phyloP scores from a whole-genome alignment of 2,329 filamentous ascomycete species.

The Davidsoniella eucalypti region DNA sequence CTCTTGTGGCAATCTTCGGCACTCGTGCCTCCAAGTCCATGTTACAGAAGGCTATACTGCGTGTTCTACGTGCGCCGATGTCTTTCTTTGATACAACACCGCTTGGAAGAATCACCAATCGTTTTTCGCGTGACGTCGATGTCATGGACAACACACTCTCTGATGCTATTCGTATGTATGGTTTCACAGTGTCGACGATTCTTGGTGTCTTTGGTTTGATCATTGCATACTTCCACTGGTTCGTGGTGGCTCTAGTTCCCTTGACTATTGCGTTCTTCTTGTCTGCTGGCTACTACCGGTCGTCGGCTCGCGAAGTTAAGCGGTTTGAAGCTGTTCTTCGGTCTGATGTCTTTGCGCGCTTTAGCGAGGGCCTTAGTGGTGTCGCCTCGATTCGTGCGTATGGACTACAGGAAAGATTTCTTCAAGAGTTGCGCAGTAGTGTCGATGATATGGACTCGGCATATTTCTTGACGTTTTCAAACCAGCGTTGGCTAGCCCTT shows the following conservation, averaged over 20 bases:
- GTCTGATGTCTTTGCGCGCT: slow-evolving; percentile 77
- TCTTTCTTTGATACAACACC: slow-evolving; percentile 96
- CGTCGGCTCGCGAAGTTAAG: slow-evolving; percentile 87
- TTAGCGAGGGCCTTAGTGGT: slow-evolving; percentile 73
- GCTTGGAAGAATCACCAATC: slow-evolving; percentile 85
- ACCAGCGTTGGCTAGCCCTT: slow-evolving; percentile 82
- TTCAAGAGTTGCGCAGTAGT: slow-evolving; percentile 47
- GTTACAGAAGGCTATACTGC: slow-evolving; percentile 61
- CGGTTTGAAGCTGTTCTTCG: slow-evolving; percentile 81
- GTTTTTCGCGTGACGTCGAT: slow-evolving; percentile 88
- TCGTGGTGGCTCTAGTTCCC: slow-evolving; percentile 44
- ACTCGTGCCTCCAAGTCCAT: slow-evolving; percentile 71
- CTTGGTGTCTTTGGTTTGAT: slow-evolving; percentile 73
- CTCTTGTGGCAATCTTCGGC: slow-evolving; percentile 60
- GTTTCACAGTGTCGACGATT: slow-evolving; percentile 70
- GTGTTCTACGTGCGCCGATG: slow-evolving; percentile 60
- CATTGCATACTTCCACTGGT: slow-evolving; percentile 91
- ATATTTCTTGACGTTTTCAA: slow-evolving; percentile 89
- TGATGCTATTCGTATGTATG: slow-evolving; percentile 85
- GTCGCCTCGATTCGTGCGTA: slow-evolving; percentile 81
- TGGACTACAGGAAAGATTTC: slow-evolving; percentile 62
- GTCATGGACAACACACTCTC: slow-evolving; percentile 89
- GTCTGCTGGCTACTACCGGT: slow-evolving; percentile 72
- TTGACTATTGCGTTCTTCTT: slow-evolving; percentile 65
- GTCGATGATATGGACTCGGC: slow-evolving; percentile 89